These are phyloP conservation scores for Apostasia shenzhenica DNA, from an alignment of 106 monocot genomes.

Conservation along the genomic window DNA sequence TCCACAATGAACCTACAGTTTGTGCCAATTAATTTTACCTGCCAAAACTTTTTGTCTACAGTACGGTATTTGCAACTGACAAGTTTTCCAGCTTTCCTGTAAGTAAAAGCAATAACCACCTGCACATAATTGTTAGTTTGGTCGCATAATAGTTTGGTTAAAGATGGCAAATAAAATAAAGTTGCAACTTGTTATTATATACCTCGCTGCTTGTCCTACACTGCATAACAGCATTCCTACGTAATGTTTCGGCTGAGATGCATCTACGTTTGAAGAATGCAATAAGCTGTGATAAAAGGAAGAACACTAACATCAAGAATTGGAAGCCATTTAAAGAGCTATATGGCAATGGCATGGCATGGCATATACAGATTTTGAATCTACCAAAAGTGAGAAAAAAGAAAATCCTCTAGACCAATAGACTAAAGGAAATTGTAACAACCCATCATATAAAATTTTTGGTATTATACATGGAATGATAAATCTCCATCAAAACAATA, in stretches of 20 bases:
- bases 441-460: no score
- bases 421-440: no score
- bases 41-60: slow-evolving; percentile 69
- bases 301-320: neutral
- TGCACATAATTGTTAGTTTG: slow-evolving; percentile 13
- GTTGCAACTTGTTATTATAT: neutral
- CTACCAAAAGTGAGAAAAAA: no score
- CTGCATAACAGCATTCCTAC: slow-evolving; percentile 62
- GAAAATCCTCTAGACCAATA: no score
- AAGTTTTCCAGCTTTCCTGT: slow-evolving; percentile 60
- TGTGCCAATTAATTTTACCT: slow-evolving; percentile 27
- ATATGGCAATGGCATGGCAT: no score
- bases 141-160: neutral
- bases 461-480: no score
- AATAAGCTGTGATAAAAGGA: slow-evolving; percentile 31
- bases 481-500: no score
- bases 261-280: slow-evolving; percentile 39
- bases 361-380: no score
- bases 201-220: slow-evolving; percentile 33
- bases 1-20: no score
- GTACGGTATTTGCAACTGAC: slow-evolving; percentile 85
- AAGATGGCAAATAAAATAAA: neutral
- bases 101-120: slow-evolving; percentile 84
- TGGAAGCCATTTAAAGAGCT: no score
- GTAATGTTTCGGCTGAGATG: slow-evolving; percentile 58